phyloP scores from a whole-genome alignment of 805 yeast genomes.

The Maudiozyma pseudohumilis region DNA sequence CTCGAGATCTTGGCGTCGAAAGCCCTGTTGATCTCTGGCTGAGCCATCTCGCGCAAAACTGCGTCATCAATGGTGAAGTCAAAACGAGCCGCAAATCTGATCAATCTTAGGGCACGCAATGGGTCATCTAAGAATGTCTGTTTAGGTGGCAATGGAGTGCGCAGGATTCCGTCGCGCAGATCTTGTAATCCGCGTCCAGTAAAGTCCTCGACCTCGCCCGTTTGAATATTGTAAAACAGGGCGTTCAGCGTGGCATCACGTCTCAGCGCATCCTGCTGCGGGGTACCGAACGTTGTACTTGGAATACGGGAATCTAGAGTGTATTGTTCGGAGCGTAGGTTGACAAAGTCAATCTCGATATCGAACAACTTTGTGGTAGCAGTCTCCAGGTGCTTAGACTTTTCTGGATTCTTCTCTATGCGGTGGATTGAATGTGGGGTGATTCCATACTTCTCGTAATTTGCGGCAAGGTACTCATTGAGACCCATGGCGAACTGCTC shows the following conservation, averaged over 20 bases:
- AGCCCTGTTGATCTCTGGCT: slow-evolving; percentile 44
- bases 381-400: slow-evolving; percentile 92
- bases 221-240: slow-evolving; percentile 70
- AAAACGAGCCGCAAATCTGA: slow-evolving; percentile 78
- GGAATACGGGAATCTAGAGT: slow-evolving; percentile 85
- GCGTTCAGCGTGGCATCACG: slow-evolving; percentile 96
- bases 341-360: slow-evolving; percentile 88
- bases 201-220: slow-evolving; percentile 68
- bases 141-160: slow-evolving; percentile 82
- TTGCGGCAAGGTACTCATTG: slow-evolving; percentile 37
- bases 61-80: slow-evolving; percentile 52
- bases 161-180: slow-evolving; percentile 53
- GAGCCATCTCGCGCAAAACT: slow-evolving; percentile 56
- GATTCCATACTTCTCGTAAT: slow-evolving; percentile 26
- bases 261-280: slow-evolving; percentile 81
- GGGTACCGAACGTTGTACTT: slow-evolving; percentile 71
- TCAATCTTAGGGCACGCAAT: slow-evolving; percentile 70
- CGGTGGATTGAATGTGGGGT: slow-evolving; percentile 50
- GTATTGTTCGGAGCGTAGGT: slow-evolving; percentile 79
- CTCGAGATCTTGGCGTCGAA: slow-evolving; percentile 69
- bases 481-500: slow-evolving; percentile 70
- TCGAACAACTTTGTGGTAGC: slow-evolving; percentile 83
- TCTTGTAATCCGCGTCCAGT: slow-evolving; percentile 72
- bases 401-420: slow-evolving; percentile 87
- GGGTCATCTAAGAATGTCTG: slow-evolving; percentile 93